Evolutionary conservation across 2,329 filamentous ascomycete species (phyloP).

Genomic region (Periconia macrospinosa): DNA sequence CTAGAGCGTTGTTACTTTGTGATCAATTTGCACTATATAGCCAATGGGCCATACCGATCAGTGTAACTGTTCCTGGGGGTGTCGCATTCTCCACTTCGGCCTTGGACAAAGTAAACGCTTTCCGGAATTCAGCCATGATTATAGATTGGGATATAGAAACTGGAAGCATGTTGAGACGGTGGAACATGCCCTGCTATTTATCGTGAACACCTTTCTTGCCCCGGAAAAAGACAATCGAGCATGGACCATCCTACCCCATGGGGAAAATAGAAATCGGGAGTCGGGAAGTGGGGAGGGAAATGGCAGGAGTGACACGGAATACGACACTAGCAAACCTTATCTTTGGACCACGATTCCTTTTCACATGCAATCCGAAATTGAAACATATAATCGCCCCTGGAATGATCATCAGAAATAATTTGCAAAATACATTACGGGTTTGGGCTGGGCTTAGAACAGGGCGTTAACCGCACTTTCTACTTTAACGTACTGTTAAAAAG

Average conservation of each 20-base stretch:
- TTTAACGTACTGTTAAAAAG: too few species aligned
- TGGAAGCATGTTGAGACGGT: background rate
- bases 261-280: background rate
- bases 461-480: too few species aligned
- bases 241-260: background rate
- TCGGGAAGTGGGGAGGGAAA: background rate
- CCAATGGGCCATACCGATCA: conserved; percentile 36
- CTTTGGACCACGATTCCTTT: background rate
- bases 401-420: too few species aligned
- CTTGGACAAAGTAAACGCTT: conserved; percentile 43
- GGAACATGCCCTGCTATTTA: background rate
- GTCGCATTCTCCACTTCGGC: conserved; percentile 41
- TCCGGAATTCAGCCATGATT: background rate
- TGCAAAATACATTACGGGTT: too few species aligned
- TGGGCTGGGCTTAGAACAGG: too few species aligned
- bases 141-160: background rate
- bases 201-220: background rate
- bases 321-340: background rate
- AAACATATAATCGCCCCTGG: too few species aligned
- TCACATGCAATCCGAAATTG: background rate
- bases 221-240: background rate
- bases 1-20: conserved; percentile 10
- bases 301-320: background rate
- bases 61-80: conserved; percentile 44
- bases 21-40: conserved; percentile 2